Evolutionary conservation across 768 basidiomycete genomes (phyloP), one percentile per base, ranked within the genome.

Genomic region (Aureoboletus auriporus): DNA sequence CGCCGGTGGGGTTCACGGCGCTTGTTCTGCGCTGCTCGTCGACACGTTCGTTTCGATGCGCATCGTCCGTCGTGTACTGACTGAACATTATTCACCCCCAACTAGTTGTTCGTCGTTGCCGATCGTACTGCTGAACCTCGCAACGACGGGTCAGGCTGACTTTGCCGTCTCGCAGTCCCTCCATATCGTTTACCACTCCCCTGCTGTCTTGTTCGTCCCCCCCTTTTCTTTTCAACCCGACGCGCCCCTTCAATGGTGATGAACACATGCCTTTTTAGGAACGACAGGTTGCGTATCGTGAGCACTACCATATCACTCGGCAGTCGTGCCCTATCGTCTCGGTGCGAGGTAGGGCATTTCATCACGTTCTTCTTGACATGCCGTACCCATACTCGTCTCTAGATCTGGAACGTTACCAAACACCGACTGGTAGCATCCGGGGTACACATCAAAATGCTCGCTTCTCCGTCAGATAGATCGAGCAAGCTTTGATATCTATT

Each of bases 391-490:
- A 23, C 44, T 8, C 14, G 10, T 16, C 27, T 7, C 6, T 39
- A 83, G 82, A 76, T 83, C 28, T 83, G 80, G 82, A 81, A 76
- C 46, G 61, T 62, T 9, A 79, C 75, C 2, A 67, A 72, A 50
- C 75, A 72, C 49, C 74, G 78, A 12, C 64, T 83, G 5, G 75
- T 79, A 9, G 75, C 74, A 6, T 80, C 80, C 1, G 80, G 77
- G 1, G 70, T 74, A 1, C 79, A 82, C 40, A 70, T 75, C 46
- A 81, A 79, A 52, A 80, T 82, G 79, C 57, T 65, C 23, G 73
- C 79, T 1, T 76, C 78, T 9, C 9, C 39, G 14, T 42, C 49
- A 33, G 48, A 17, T 14, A 31, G 14, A 11, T 20, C 42, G 16
- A 57, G 49, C 38, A 66, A 58, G 35, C 60, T 58, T 16, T 64